phyloP scores from a whole-genome alignment of 495 filamentous ascomycete species.

The Penicillium daleae region DNA sequence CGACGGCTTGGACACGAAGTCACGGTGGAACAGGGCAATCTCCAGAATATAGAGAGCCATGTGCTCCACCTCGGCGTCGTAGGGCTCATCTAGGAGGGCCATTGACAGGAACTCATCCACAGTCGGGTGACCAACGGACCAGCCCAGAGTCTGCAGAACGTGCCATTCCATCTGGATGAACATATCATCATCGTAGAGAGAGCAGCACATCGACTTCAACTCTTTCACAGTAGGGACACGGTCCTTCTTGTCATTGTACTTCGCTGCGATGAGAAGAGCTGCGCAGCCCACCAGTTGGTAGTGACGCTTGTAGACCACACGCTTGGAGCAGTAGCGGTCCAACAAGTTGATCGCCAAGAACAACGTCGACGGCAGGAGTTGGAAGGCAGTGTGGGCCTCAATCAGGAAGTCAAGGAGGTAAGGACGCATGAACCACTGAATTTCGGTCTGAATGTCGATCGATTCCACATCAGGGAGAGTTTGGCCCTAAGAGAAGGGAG shows the following conservation, averaged over 20 bases:
- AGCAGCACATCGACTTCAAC: constrained; percentile 98
- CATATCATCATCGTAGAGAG: constrained; percentile 98
- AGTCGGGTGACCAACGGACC: constrained; percentile 94
- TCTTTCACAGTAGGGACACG: constrained; percentile 93
- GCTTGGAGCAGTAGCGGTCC: constrained; percentile 94
- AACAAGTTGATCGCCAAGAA: constrained; percentile 96
- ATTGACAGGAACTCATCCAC: constrained; percentile 90
- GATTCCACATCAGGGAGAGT: constrained; percentile 94
- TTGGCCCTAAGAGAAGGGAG: constrained; percentile 62
- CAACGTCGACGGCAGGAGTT: constrained; percentile 89
- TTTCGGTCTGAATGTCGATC: constrained; percentile 98
- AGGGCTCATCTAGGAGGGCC: constrained; percentile 62
- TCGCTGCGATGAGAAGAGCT: constrained; percentile 93
- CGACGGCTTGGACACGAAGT: constrained; percentile 88
- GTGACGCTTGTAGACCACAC: constrained; percentile 99
- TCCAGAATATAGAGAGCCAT: constrained; percentile 94
- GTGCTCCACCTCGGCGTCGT: constrained; percentile 86
- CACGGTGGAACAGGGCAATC: constrained; percentile 92
- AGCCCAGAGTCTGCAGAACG: constrained; percentile 94
- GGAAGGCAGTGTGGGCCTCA: constrained; percentile 94
- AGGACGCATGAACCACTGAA: constrained; percentile 99
- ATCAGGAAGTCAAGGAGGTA: constrained; percentile 98
- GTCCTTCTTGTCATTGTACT: constrained; percentile 99
- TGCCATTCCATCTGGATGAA: constrained; percentile 99
- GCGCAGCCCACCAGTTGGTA: constrained; percentile 98